Base-by-base conservation (phyloP, 106 monocot species). In the Allium sativum region DNA sequence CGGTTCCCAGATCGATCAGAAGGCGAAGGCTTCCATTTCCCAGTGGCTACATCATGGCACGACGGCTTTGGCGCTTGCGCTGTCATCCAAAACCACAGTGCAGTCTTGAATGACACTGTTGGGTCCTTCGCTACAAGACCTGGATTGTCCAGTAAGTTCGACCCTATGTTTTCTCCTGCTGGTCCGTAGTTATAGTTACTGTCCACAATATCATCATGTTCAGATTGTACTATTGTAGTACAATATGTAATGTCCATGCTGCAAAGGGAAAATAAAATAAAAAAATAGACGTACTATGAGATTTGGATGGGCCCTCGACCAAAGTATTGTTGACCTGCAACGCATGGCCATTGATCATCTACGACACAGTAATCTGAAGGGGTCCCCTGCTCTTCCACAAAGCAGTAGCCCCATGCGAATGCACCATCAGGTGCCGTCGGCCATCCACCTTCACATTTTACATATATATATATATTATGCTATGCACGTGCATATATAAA, bases 81-180 rank as follows among this genome's bases (percentile, higher is more conserved):
- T 1, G 76, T 84, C 84, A 84, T 84, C 84, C 84, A 84, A 61
- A 84, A 84, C 84, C 84, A 84, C 11, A 84, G 3, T 12, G 76
- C 76, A 12, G 66, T 79, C 70, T 77, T 68, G 68, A 74, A 78
- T 0, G 81, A 69, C 4, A 85, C 18, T 5, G 50, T 66, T 0
- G 81, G 43, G 51, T 81, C 64, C 0, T 42, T 69, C 16, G 74
- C 62, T 0, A 81, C 81, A 12, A 66, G 8, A 21, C 77, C 76
- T 4, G 79, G 87, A 71, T 72, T 71, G 70, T 59, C 68, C 13
- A 82, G 87, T 31, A 79, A 61, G 65, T 71, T 67, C 20, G 15
- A 13, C 0, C 59, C 61, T 12, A 87, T 59, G 16, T 62, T 62
- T 47, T 74, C 12, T 12, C 86, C 86, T 8, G 70, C 78, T 15